A percentile compares a stretch with the other conserved stretches of the same genome.
These are phyloP conservation scores for Zhuliangozyma blackwelliae DNA, from an alignment of 1,139 yeast species.

Conservation along the genomic window DNA sequence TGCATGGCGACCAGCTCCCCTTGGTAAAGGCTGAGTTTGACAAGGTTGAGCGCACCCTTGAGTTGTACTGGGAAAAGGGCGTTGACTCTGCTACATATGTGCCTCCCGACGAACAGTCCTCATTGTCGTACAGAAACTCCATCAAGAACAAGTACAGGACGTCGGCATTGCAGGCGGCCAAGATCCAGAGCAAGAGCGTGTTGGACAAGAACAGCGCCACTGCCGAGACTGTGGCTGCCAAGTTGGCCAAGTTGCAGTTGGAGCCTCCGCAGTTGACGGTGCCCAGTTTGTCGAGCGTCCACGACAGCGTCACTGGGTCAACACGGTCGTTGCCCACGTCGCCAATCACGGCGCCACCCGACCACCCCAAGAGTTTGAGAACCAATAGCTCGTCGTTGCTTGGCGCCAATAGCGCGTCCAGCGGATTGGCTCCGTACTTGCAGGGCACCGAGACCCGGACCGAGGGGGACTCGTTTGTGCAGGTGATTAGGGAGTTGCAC, in stretches of 20 bases:
- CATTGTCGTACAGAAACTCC: constrained; percentile 71
- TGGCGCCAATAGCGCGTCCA: constrained; percentile 9
- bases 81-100: constrained; percentile 87
- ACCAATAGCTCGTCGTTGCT: constrained; percentile 22
- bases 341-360: constrained; percentile 18
- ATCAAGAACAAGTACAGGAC: constrained; percentile 77
- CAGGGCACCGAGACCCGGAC: constrained; percentile 51
- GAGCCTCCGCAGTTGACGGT: constrained; percentile 47
- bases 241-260: constrained; percentile 48
- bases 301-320: constrained; percentile 7
- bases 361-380: constrained; percentile 21
- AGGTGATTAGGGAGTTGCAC: constrained; percentile 73
- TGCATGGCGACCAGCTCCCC: constrained; percentile 96
- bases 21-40: constrained; percentile 89
- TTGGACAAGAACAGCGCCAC: constrained; percentile 28
- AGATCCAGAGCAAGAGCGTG: constrained; percentile 38
- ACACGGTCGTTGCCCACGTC: constrained; percentile 26
- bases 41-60: constrained; percentile 61
- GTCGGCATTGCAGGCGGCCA: constrained; percentile 68
- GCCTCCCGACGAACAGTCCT: constrained; percentile 82
- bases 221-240: constrained; percentile 41
- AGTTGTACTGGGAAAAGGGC: constrained; percentile 88
- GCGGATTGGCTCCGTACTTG: constrained; percentile 53
- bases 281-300: constrained; percentile 23
- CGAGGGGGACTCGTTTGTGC: constrained; percentile 63